A percentile compares a stretch with the other conserved stretches of the same genome.
phyloP scores from a whole-genome alignment of 1,284 basidiomycete species.

The Lentinula novae-zelandiae region DNA sequence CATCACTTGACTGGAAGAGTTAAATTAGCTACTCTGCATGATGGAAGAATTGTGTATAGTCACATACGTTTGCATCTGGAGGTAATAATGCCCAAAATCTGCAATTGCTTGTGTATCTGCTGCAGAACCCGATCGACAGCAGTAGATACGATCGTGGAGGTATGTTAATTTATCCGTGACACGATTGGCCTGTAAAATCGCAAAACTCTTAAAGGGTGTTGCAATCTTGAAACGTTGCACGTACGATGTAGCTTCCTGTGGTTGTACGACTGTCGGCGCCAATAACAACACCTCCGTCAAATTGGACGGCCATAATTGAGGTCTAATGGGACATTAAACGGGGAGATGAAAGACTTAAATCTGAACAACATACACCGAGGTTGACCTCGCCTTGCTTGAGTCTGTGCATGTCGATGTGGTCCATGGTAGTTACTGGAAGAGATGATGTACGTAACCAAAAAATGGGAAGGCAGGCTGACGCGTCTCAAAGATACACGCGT shows the following conservation, averaged over 20 bases:
- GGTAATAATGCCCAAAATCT: conserved; percentile 85
- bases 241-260: conserved; percentile 92
- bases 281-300: conserved; percentile 91
- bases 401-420: conserved; percentile 68
- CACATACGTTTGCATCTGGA: conserved; percentile 76
- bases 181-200: conserved; percentile 75
- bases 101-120: conserved; percentile 98
- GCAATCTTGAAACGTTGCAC: conserved; percentile 22
- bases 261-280: conserved; percentile 98
- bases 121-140: conserved; percentile 96
- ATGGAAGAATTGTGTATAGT: background rate
- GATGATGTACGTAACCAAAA: conserved; percentile 16
- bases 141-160: conserved; percentile 97
- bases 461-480: conserved; percentile 43
- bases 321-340: conserved; percentile 53
- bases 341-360: background rate
- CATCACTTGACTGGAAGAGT: conserved; percentile 55
- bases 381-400: conserved; percentile 93
- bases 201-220: background rate
- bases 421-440: conserved; percentile 42
- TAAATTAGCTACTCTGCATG: background rate
- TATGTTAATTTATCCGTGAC: conserved; percentile 99
- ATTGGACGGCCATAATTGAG: conserved; percentile 99
- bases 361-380: conserved; percentile 70
- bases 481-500: conserved; percentile 48